Conservation (phyloP, 1,284 basidiomycete species). For the Naganishia sp. region DNA sequence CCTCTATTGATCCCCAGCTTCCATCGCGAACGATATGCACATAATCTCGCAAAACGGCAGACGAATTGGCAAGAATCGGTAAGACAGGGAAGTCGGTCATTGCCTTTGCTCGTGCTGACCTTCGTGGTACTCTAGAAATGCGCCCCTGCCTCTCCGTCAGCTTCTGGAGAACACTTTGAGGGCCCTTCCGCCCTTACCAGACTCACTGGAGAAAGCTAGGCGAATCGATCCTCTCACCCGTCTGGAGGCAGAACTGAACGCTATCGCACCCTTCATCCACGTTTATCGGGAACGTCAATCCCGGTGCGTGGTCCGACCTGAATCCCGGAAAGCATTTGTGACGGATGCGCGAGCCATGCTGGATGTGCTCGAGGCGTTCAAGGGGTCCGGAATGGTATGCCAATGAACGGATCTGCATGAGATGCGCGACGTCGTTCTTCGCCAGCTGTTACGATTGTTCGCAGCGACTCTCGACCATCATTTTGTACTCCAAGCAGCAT, state of each 20-base stretch:
- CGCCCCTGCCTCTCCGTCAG: not conserved
- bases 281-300: not conserved
- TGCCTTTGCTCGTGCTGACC: too few species aligned
- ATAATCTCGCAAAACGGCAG: too few species aligned
- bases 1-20: too few species aligned
- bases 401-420: slow-evolving; percentile 4
- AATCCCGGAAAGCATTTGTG: not conserved
- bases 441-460: slow-evolving; percentile 1
- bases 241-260: slow-evolving; percentile 9
- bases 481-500: not conserved
- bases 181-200: slow-evolving; percentile 4
- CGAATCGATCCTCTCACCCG: slow-evolving; percentile 14
- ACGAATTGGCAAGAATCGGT: too few species aligned
- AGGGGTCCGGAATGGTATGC: not conserved
- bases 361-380: not conserved
- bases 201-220: slow-evolving; percentile 2
- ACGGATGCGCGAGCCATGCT: slow-evolving; percentile 1
- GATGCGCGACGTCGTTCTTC: slow-evolving; percentile 10
- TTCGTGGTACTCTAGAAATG: not conserved
- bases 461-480: not conserved
- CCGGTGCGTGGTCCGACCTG: not conserved
- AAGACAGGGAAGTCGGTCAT: too few species aligned
- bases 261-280: slow-evolving; percentile 15
- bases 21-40: too few species aligned
- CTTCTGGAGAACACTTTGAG: slow-evolving; percentile 1